Evolutionary conservation across 768 basidiomycete species (phyloP).

Genomic region (Boletus coccyginus): DNA sequence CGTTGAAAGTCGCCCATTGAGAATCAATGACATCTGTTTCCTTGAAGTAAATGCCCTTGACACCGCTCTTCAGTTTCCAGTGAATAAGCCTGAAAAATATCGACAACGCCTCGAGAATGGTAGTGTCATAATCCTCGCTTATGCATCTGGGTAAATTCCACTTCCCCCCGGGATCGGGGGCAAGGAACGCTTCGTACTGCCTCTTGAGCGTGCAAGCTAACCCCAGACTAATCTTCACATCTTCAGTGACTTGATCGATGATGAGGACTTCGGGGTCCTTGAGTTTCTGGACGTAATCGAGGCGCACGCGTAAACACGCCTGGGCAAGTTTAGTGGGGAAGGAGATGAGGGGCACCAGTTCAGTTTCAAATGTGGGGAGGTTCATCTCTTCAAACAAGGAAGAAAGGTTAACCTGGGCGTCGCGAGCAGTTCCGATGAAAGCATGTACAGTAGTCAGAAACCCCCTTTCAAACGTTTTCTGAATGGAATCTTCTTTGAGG

Average conservation of each 20-base stretch:
- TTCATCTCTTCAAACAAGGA: constrained; percentile 81
- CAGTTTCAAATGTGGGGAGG: constrained; percentile 85
- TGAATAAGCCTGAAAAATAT: constrained; percentile 93
- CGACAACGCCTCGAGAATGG: constrained; percentile 81
- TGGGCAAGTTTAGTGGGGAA: constrained; percentile 95
- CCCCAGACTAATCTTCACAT: constrained; percentile 86
- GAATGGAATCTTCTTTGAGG: constrained; percentile 94
- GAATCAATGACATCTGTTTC: constrained; percentile 98
- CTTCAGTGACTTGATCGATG: constrained; percentile 92
- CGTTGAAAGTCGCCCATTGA: constrained; percentile 93
- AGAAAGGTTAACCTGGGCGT: constrained; percentile 80
- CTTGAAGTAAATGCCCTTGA: constrained; percentile 92
- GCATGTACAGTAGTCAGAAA: constrained; percentile 84
- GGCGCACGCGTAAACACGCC: constrained; percentile 83
- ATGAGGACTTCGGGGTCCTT: constrained; percentile 87
- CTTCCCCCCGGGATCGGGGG: constrained; percentile 79
- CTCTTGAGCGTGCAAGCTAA: constrained; percentile 93
- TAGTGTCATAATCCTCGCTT: constrained; percentile 84
- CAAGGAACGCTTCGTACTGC: constrained; percentile 89
- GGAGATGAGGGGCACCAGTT: constrained; percentile 88
- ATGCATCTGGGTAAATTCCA: constrained; percentile 92
- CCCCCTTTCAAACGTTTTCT: constrained; percentile 89
- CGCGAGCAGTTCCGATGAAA: constrained; percentile 81
- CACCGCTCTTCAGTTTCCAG: constrained; percentile 92
- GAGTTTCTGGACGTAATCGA: constrained; percentile 85